phyloP scores from a whole-genome alignment of 139 green algal species.

The Trebouxia sp. region DNA sequence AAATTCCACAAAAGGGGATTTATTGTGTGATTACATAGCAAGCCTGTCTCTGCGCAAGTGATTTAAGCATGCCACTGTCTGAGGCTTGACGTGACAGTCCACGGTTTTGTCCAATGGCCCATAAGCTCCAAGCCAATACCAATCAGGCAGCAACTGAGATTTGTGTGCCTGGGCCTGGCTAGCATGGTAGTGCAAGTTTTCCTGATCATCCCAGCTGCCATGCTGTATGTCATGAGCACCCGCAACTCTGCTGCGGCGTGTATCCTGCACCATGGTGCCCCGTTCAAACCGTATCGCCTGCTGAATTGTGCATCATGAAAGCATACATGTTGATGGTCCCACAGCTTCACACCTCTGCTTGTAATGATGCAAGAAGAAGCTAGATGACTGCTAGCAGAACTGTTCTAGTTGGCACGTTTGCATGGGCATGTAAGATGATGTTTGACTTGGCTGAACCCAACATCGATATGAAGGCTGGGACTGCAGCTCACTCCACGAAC shows the following conservation, averaged over 20 bases:
- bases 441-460: too few species aligned
- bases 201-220: too few species aligned
- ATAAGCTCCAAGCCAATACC: constrained; percentile 23
- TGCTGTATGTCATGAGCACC: too few species aligned
- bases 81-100: constrained; percentile 3
- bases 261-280: too few species aligned
- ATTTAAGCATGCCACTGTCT: not conserved
- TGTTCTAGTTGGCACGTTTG: not conserved
- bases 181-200: not conserved
- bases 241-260: too few species aligned
- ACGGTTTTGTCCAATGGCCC: not conserved
- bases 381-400: not conserved
- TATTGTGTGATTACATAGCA: not conserved
- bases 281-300: too few species aligned
- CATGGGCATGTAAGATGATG: not conserved
- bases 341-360: too few species aligned
- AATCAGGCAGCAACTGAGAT: not conserved
- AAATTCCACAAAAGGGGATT: not conserved
- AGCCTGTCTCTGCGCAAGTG: not conserved
- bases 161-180: not conserved
- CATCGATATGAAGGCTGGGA: not conserved
- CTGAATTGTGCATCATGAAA: too few species aligned
- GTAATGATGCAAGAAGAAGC: not conserved
- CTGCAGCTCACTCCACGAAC: not conserved
- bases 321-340: too few species aligned